A percentile compares a stretch with the other conserved stretches of the same genome.
Conservation (phyloP, 176 grass and related monocot genomes). For the Cenchrus fungigraminus region DNA sequence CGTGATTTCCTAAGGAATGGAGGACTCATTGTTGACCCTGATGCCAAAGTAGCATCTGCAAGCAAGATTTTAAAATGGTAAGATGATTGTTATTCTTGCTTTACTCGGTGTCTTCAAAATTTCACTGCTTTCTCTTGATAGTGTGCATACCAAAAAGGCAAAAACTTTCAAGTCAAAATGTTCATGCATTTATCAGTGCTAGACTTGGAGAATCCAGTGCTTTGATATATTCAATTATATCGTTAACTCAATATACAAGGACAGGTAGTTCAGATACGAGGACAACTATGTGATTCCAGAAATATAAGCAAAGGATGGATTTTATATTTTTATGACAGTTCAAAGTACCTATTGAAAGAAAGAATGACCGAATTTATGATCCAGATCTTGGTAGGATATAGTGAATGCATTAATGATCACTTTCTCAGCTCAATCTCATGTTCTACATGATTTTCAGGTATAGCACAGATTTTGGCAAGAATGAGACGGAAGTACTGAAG, state of each 20-base stretch:
- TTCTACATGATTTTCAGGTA: conserved; percentile 65
- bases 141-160: background rate
- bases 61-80: conserved; percentile 89
- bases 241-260: background rate
- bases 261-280: background rate
- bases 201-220: background rate
- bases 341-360: background rate
- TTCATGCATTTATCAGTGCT: background rate
- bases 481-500: conserved; percentile 82
- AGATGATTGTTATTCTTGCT: conserved; percentile 44
- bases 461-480: conserved; percentile 85
- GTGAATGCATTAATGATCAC: conserved; percentile 1
- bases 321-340: background rate
- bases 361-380: conserved; percentile 1
- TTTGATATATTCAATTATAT: background rate
- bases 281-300: background rate
- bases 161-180: background rate
- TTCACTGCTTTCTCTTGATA: conserved; percentile 8
- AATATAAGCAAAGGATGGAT: background rate
- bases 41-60: conserved; percentile 66
- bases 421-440: background rate
- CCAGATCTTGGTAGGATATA: background rate
- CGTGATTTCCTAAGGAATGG: conserved; percentile 78
- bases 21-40: conserved; percentile 76
- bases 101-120: background rate